Conservation (phyloP, 768 basidiomycete genomes). For the Serpula lacrymans region DNA sequence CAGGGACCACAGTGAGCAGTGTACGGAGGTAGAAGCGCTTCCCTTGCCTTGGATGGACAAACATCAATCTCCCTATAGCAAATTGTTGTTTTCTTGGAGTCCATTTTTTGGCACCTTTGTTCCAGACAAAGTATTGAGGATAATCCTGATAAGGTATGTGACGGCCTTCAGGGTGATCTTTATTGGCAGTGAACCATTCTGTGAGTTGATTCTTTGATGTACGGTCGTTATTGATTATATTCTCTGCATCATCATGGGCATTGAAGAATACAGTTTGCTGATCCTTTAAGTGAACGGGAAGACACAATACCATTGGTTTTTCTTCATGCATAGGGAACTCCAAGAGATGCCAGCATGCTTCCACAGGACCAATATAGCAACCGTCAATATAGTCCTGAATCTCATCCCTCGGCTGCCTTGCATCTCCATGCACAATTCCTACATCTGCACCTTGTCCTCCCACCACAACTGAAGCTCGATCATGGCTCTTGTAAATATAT, state of each 20-base stretch:
- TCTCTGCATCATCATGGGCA: constrained; percentile 24
- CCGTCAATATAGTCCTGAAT: constrained; percentile 32
- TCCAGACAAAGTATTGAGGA: constrained; percentile 27
- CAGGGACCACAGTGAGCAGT: constrained; percentile 37
- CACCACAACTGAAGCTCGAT: constrained; percentile 35
- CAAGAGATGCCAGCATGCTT: constrained; percentile 35
- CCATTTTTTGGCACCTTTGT: constrained; percentile 18
- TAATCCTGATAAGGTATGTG: constrained; percentile 35
- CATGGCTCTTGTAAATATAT: constrained; percentile 48
- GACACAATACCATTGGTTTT: constrained; percentile 33
- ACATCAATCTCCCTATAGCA: constrained; percentile 32
- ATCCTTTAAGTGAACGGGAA: constrained; percentile 41
- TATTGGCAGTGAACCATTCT: constrained; percentile 30
- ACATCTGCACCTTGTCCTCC: too few relatives aligned
- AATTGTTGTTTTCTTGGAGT: constrained; percentile 8
- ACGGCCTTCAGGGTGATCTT: too few relatives aligned
- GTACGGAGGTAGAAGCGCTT: constrained; percentile 39
- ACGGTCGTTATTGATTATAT: constrained; percentile 16
- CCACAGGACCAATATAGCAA: constrained; percentile 35
- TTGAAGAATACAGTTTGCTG: constrained; percentile 35
- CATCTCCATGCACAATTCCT: too few relatives aligned
- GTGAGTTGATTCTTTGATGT: constrained; percentile 22
- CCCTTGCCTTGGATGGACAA: constrained; percentile 24
- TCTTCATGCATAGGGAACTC: constrained; percentile 29
- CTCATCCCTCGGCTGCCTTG: constrained; percentile 25